These are phyloP conservation scores for Huntiella moniliformis DNA, from an alignment of 2,329 filamentous ascomycete genomes.

Conservation along the genomic window DNA sequence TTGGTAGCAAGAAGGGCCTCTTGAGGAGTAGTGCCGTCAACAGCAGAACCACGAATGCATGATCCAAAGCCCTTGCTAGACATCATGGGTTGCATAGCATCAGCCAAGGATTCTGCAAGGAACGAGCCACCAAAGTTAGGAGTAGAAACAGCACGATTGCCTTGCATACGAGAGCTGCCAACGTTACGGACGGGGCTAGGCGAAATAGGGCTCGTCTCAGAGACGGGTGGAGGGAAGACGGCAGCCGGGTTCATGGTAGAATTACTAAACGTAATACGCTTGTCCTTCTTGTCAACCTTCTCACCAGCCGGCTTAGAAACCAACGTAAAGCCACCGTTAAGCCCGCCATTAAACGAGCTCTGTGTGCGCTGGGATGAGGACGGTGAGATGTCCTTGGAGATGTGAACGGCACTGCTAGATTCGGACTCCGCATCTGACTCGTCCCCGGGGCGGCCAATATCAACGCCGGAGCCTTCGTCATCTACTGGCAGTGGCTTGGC, in stretches of 20 bases:
- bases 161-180: constrained; percentile 32
- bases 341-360: constrained; percentile 35
- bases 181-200: constrained; percentile 50
- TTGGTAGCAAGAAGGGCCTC: constrained; percentile 32
- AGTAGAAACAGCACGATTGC: constrained; percentile 37
- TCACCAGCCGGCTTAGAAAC: constrained; percentile 16
- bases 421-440: constrained; percentile 29
- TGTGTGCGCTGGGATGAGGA: constrained; percentile 32
- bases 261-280: constrained; percentile 4
- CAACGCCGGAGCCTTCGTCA: constrained; percentile 21
- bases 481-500: constrained; percentile 12
- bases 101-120: constrained; percentile 28
- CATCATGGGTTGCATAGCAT: constrained; percentile 24
- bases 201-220: constrained; percentile 43
- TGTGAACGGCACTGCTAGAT: constrained; percentile 43
- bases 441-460: constrained; percentile 24
- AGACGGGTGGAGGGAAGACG: constrained; percentile 26
- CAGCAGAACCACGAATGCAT: constrained; percentile 11
- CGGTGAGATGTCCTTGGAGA: constrained; percentile 35
- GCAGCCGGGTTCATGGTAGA: not conserved
- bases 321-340: constrained; percentile 28
- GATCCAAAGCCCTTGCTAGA: constrained; percentile 4
- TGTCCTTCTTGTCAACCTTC: constrained; percentile 4
- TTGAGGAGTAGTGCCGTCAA: constrained; percentile 22
- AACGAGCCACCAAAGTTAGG: constrained; percentile 19